Conservation (phyloP, 2,329 filamentous ascomycete species). For the Colletotrichum caudatum region DNA sequence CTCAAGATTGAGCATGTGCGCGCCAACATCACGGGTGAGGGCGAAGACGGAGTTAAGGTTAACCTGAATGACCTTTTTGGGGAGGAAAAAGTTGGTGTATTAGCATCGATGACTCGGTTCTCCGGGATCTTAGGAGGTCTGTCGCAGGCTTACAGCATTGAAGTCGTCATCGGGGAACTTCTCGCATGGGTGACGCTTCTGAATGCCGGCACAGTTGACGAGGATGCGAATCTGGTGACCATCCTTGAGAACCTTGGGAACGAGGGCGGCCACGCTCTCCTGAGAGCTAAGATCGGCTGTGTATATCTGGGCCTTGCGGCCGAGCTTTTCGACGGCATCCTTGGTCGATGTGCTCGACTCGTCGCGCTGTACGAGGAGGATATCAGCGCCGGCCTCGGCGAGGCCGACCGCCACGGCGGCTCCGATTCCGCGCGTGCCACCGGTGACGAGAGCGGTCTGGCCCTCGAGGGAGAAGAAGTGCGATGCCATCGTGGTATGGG, state of each 20-base stretch:
- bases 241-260: conserved; percentile 71
- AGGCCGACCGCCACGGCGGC: conserved; percentile 68
- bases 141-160: conserved; percentile 64
- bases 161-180: conserved; percentile 83
- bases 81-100: neutral
- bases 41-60: conserved; percentile 88
- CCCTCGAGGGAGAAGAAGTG: conserved; percentile 66
- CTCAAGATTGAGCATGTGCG: conserved; percentile 77
- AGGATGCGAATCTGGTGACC: conserved; percentile 79
- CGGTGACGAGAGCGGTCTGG: conserved; percentile 69
- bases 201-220: conserved; percentile 89
- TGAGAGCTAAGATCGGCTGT: conserved; percentile 74
- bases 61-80: conserved; percentile 77
- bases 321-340: conserved; percentile 71
- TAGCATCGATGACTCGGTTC: neutral
- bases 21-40: conserved; percentile 80
- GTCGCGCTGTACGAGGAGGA: conserved; percentile 66
- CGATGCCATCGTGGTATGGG: conserved; percentile 49
- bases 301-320: conserved; percentile 76
- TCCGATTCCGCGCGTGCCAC: conserved; percentile 69
- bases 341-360: conserved; percentile 64
- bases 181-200: conserved; percentile 80
- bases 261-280: conserved; percentile 70
- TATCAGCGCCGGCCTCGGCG: conserved; percentile 69
- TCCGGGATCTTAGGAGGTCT: neutral